A percentile compares a stretch with the other conserved stretches of the same genome.
Evolutionary conservation across 202 grass and related monocot genomes (phyloP).

Genomic region (Bolboschoenoplectus hybrid): DNA sequence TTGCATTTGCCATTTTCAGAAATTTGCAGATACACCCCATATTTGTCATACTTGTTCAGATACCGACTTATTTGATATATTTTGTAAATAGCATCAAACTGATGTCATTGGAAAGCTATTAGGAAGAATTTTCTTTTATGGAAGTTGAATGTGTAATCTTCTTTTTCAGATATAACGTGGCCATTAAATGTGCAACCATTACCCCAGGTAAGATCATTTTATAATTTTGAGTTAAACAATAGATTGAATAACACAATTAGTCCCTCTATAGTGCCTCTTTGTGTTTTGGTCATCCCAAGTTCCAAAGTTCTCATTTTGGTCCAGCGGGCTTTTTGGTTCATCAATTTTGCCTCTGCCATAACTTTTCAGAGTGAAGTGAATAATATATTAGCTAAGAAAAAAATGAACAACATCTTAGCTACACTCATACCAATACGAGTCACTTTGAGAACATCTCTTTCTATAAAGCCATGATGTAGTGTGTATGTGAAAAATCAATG

Average conservation of each 20-base stretch:
- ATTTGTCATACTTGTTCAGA: background rate
- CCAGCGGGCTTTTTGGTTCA: background rate
- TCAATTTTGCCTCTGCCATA: conserved; percentile 8
- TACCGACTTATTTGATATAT: background rate
- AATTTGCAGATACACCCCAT: background rate
- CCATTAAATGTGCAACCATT: conserved; percentile 80
- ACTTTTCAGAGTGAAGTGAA: background rate
- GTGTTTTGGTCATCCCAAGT: background rate
- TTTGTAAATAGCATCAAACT: background rate
- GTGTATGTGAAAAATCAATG: background rate
- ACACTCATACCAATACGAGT: background rate
- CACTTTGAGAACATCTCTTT: background rate
- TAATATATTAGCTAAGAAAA: background rate
- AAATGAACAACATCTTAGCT: background rate
- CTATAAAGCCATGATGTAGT: background rate
- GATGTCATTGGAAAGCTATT: background rate
- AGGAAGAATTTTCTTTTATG: background rate
- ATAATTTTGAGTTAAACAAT: background rate
- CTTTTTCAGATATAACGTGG: conserved; percentile 69
- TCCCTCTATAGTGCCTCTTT: background rate
- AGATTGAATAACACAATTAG: background rate
- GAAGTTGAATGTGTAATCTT: conserved; percentile 6
- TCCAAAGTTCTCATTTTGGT: background rate
- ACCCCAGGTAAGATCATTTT: conserved; percentile 60
- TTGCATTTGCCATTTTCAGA: background rate